phyloP scores from a whole-genome alignment of 2,329 filamentous ascomycete genomes.

The Aspergillus transmontanensis region DNA sequence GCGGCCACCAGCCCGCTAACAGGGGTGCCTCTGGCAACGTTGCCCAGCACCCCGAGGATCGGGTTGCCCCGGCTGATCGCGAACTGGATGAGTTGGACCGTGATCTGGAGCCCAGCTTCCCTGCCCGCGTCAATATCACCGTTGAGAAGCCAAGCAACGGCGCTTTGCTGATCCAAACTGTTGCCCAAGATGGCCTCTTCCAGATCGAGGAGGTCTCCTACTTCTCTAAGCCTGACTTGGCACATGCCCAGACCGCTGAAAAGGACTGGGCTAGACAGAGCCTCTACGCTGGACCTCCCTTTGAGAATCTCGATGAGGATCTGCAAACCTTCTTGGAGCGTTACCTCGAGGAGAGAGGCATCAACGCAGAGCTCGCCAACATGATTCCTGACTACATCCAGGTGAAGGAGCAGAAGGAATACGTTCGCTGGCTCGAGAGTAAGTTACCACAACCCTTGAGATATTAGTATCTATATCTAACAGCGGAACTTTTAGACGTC shows the following conservation, averaged over 20 bases:
- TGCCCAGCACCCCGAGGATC: conserved; percentile 55
- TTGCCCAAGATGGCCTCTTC: conserved; percentile 82
- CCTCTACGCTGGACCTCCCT: conserved; percentile 87
- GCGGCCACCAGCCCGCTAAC: conserved; percentile 56
- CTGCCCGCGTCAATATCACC: conserved; percentile 80
- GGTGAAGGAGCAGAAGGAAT: conserved; percentile 98
- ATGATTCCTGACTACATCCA: conserved; percentile 97
- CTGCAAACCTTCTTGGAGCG: conserved; percentile 89
- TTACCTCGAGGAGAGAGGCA: conserved; percentile 91
- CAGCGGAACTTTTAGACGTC: conserved; percentile 58
- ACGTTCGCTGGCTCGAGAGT: conserved; percentile 82
- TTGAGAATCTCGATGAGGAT: conserved; percentile 93
- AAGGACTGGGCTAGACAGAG: conserved; percentile 74
- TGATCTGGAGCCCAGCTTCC: conserved; percentile 62
- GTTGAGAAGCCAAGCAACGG: conserved; percentile 86
- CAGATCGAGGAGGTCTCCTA: conserved; percentile 89
- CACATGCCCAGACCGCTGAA: conserved; percentile 74
- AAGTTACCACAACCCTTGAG: conserved; percentile 32
- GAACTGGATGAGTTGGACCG: conserved; percentile 60
- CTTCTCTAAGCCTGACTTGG: conserved; percentile 76
- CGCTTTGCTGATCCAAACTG: conserved; percentile 81
- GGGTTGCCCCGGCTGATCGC: conserved; percentile 58
- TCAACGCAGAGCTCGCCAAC: conserved; percentile 81
- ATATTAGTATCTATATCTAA: conserved; percentile 13
- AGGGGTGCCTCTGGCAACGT: conserved; percentile 56